Percentiles rank a stretch among this genome's conserved stretches.
Evolutionary conservation across 1,284 basidiomycete genomes (phyloP).

Genomic region (Peniophora sp.): DNA sequence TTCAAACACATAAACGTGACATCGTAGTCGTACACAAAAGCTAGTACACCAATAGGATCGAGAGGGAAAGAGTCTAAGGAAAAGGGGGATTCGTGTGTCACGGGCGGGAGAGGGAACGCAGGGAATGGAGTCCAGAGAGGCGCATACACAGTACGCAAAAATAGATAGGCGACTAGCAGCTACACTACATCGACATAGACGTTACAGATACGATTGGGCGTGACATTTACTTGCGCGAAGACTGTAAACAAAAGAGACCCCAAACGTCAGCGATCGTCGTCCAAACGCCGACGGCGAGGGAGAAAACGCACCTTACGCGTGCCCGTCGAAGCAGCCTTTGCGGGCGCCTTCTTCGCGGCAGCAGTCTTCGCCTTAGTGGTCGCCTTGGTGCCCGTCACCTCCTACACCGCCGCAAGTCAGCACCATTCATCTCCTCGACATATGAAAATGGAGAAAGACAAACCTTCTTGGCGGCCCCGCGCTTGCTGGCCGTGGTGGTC

Average conservation of each 20-base stretch:
- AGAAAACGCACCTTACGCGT: background rate
- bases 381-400: constrained; percentile 36
- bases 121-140: background rate
- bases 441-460: background rate
- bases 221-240: background rate
- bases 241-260: too few species aligned
- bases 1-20: too few species aligned
- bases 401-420: constrained; percentile 22
- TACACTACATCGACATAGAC: background rate
- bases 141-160: background rate
- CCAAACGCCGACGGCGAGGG: background rate
- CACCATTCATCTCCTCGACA: background rate
- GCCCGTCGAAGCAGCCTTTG: constrained; percentile 17
- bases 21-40: too few species aligned
- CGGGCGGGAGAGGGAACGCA: background rate
- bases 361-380: constrained; percentile 27
- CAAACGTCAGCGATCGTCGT: background rate
- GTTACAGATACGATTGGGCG: background rate
- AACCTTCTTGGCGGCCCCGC: constrained; percentile 51
- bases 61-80: background rate
- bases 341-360: constrained; percentile 30
- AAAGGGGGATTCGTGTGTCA: background rate
- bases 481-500: constrained; percentile 34
- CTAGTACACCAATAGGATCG: background rate
- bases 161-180: background rate